phyloP scores from a whole-genome alignment of 768 basidiomycete species.

The Russula lepida region DNA sequence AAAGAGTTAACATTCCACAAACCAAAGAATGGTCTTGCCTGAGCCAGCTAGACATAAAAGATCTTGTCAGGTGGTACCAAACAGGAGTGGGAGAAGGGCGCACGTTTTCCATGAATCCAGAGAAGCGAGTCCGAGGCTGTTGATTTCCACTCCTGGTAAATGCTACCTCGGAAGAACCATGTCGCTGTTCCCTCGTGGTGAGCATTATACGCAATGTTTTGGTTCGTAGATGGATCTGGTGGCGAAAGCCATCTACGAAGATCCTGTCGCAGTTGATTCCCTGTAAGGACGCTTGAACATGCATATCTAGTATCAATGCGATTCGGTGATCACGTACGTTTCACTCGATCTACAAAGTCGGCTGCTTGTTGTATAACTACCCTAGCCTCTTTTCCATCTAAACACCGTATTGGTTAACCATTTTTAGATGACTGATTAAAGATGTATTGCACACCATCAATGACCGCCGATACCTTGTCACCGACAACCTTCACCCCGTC shows the following conservation, averaged over 20 bases:
- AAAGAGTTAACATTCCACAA: not conserved
- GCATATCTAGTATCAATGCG: not conserved
- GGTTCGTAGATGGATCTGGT: not conserved
- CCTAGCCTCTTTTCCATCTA: no score
- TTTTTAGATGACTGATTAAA: not conserved
- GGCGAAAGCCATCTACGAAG: constrained; percentile 3
- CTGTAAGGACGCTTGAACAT: not conserved
- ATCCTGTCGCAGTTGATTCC: not conserved
- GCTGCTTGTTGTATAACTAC: no score
- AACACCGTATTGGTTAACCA: no score
- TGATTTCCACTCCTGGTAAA: not conserved
- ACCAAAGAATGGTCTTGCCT: constrained; percentile 6
- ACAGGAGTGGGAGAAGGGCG: not conserved
- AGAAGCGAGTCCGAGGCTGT: not conserved
- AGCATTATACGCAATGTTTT: not conserved
- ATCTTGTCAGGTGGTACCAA: not conserved
- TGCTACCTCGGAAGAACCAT: not conserved
- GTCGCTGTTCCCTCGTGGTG: not conserved
- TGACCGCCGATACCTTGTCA: not conserved
- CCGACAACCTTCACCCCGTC: not conserved
- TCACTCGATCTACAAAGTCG: not conserved
- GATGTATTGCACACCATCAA: no score
- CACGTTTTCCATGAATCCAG: constrained; percentile 6
- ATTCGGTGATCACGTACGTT: not conserved
- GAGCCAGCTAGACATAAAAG: not conserved